Base-by-base conservation (phyloP, 1,139 yeast genomes). In the Yamadazyma diospyri region DNA sequence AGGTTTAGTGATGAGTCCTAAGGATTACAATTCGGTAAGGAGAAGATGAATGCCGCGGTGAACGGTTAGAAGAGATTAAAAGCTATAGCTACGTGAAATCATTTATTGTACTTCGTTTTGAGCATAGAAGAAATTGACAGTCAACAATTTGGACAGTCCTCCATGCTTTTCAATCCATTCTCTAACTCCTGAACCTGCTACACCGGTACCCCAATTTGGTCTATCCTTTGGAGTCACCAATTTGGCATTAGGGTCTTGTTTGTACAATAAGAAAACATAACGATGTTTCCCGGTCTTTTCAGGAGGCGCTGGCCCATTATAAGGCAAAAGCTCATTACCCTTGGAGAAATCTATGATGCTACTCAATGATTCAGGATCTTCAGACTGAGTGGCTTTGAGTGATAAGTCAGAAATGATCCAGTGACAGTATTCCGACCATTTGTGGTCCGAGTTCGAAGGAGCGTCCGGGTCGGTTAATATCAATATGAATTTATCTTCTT, bases 381-480 rank as follows among this genome's bases (percentile, higher is more conserved):
- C 46, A n/a, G 40, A 29, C n/a, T 50, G 47, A 12, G 50, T 43
- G 14, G 45, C 43, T 25, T 59, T 55, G 47, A 78, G 64, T 38
- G 67, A 61, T 53, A 88, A 72, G 44, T 84, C 87, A 5, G 83
- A 61, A 21, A 75, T 72, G 25, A 88, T 64, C 71, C 77, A 86
- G 61, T 88, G 97, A 35, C 83, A 79, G 56, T 69, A 87, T 57
- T 88, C 95, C 7, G 94, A 81, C 94, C 94, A 87, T 52, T 80
- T 84, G 48, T 82, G 78, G 54, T 88, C 96, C 1, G 72, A 68
- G 43, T 78, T 72, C 4, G 89, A 76, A 12, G 97, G 97, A 6
- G 96, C 97, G 64, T 88, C 97, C 1, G 97, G 97, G 55, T 88
- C 96, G 3, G 96, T 88, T 46, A 88, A 48, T 3, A 84, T 84